phyloP scores from a whole-genome alignment of 345 rosid genomes.

The Citrus unshiu region DNA sequence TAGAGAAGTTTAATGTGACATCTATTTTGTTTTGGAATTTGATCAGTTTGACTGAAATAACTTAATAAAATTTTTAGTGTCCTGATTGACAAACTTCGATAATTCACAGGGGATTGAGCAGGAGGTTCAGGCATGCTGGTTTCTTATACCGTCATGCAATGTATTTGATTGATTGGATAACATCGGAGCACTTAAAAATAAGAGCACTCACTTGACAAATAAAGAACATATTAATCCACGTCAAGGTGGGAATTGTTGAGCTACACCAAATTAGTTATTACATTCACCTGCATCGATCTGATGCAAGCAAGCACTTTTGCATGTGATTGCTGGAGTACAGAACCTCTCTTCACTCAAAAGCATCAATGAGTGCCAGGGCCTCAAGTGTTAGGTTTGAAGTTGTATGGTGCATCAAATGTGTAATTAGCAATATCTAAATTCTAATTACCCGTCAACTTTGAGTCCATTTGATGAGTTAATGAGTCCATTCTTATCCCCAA shows the following conservation, averaged over 20 bases:
- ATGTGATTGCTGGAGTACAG: constrained; percentile 9
- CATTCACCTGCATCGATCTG: constrained; percentile 39
- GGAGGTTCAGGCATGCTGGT: not conserved
- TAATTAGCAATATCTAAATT: constrained; percentile 17
- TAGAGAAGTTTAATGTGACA: not conserved
- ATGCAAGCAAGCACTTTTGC: constrained; percentile 31
- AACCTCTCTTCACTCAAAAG: constrained; percentile 16
- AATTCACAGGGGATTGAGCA: not conserved
- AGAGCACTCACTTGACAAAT: not conserved
- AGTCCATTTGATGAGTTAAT: constrained; percentile 30
- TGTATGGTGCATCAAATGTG: not conserved
- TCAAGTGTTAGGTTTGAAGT: constrained; percentile 7
- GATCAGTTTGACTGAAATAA: not conserved
- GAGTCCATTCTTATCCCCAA: constrained; percentile 41
- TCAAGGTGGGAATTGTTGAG: constrained; percentile 13
- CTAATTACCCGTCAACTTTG: constrained; percentile 32
- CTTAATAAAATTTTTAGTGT: not conserved
- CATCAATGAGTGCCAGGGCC: constrained; percentile 11
- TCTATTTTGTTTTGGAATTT: not conserved
- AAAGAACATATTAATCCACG: constrained; percentile 8
- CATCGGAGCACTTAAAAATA: not conserved
- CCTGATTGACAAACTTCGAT: not conserved
- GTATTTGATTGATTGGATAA: not conserved
- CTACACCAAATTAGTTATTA: constrained; percentile 20
- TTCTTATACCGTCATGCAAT: not conserved